A percentile compares a stretch with the other conserved stretches of the same genome.
phyloP scores from a whole-genome alignment of 371 early-diverging fungal species.

The Parasitella parasitica region DNA sequence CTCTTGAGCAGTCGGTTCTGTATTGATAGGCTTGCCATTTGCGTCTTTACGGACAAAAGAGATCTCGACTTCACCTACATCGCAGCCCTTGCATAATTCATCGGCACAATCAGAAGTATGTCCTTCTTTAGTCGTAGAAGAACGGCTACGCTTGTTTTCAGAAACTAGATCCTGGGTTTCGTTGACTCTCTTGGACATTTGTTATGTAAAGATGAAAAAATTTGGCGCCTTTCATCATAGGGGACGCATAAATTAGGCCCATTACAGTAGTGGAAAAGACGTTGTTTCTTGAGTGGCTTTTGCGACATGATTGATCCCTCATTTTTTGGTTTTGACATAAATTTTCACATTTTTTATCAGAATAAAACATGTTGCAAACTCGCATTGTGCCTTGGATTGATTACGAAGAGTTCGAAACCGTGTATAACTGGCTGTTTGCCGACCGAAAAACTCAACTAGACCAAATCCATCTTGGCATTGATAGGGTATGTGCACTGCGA shows the following conservation, averaged over 20 bases:
- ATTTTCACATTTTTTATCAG: no score
- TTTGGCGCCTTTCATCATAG: neutral
- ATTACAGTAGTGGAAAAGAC: neutral
- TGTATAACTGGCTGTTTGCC: constrained; percentile 45
- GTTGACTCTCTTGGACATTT: constrained; percentile 25
- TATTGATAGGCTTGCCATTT: constrained; percentile 27
- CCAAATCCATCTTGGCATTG: constrained; percentile 27
- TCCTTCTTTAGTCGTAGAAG: constrained; percentile 15
- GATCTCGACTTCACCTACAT: constrained; percentile 61
- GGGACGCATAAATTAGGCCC: neutral
- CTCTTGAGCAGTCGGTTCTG: constrained; percentile 47
- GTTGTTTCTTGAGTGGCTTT: constrained; percentile 1
- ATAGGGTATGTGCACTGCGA: constrained; percentile 26
- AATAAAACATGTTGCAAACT: constrained; percentile 20
- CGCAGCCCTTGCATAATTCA: constrained; percentile 55
- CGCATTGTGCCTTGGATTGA: constrained; percentile 53
- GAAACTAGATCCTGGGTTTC: constrained; percentile 4
- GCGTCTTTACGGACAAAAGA: constrained; percentile 47
- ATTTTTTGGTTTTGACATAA: neutral
- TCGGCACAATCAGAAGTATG: constrained; percentile 56
- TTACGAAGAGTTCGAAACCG: constrained; percentile 44
- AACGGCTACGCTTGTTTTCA: constrained; percentile 6
- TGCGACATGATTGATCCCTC: neutral
- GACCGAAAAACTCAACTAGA: constrained; percentile 27
- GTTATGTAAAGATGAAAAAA: neutral